Base-by-base conservation (phyloP, 164 flowering plant species). In the Nelumbo lutea region DNA sequence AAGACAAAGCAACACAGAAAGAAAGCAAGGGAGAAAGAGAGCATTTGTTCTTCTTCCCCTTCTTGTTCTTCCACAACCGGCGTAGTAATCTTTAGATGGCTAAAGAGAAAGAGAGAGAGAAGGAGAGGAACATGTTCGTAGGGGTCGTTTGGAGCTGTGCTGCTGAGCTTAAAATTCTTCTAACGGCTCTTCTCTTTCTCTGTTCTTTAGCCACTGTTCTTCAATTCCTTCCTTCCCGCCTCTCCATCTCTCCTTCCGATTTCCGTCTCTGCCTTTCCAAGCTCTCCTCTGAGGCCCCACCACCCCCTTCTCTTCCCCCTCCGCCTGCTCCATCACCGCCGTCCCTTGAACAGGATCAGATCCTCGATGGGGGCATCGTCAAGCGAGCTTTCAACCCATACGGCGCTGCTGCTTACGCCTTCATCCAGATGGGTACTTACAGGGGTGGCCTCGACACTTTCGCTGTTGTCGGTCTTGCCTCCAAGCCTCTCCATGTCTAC, bases 361-460 rank as follows among this genome's bases (percentile, higher is more conserved):
- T 78, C 9, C 64, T 74, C 1, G 59, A 57, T n/a, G 75, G 72
- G 50, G 86, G 86, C 56, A 62, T 86, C 41, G 38, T 88, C 27
- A 87, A 82, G 68, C 80, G 97, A 1, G 78, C 67, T 11, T 89
- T 94, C 79, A 73, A 77, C 66, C 75, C 90, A 1, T 79, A 72
- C 71, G 98, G 97, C 14, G 47, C 84, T 0, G 97, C 96, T 3
- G 93, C 97, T 0, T 90, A 88, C 78, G 78, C 70, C 62, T 94
- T 91, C 81, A 73, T 94, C 58, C 83, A 82, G 64, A 91, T 94
- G 98, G 83, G 90, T n/a, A 79, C 97, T 6, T 94, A 94, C 83
- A 78, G 98, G 53, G 98, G 97, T 9, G 96, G 97, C 2, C 71
- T 79, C 65, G 72, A 80, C 78, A 81, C 87, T 11, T 86, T 86